phyloP scores from a whole-genome alignment of 2,329 filamentous ascomycete genomes.

The Hypoxylon sp. region DNA sequence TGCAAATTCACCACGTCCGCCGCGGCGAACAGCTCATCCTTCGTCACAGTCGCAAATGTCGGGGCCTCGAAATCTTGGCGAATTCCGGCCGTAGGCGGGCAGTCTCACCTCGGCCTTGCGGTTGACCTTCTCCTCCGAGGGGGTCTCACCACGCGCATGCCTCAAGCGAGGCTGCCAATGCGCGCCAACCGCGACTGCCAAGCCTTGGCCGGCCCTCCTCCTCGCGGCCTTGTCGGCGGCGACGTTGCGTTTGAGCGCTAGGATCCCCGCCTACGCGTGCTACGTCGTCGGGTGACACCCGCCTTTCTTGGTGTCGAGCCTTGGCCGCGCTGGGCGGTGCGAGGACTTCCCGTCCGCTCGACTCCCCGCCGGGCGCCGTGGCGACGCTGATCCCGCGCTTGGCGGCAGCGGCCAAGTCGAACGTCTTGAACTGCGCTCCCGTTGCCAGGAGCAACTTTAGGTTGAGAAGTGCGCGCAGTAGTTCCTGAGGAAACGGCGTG shows the following conservation, averaged over 20 bases:
- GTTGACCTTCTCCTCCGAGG: slow-evolving; percentile 73
- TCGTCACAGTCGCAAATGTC: slow-evolving; percentile 67
- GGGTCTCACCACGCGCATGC: slow-evolving; percentile 71
- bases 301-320: slow-evolving; percentile 48
- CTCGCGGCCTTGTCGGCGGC: slow-evolving; percentile 69
- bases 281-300: slow-evolving; percentile 64
- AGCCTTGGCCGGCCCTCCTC: slow-evolving; percentile 59
- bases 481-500: slow-evolving; percentile 67
- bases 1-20: slow-evolving; percentile 78
- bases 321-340: slow-evolving; percentile 19
- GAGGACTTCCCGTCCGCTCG: slow-evolving; percentile 40
- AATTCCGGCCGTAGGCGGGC: slow-evolving; percentile 51
- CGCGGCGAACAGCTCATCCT: slow-evolving; percentile 69
- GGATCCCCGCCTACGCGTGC: slow-evolving; percentile 66
- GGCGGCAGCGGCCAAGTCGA: slow-evolving; percentile 66
- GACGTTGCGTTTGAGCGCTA: slow-evolving; percentile 69
- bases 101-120: slow-evolving; percentile 65
- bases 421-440: slow-evolving; percentile 68
- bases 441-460: slow-evolving; percentile 73
- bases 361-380: slow-evolving; percentile 58
- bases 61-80: slow-evolving; percentile 53
- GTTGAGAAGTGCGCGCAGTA: slow-evolving; percentile 70
- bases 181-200: slow-evolving; percentile 72
- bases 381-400: slow-evolving; percentile 63
- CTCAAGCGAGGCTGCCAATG: slow-evolving; percentile 70